A percentile compares a stretch with the other conserved stretches of the same genome.
Evolutionary conservation across 495 filamentous ascomycete genomes (phyloP).

Genomic region (Hyaloscypha hepaticicola): DNA sequence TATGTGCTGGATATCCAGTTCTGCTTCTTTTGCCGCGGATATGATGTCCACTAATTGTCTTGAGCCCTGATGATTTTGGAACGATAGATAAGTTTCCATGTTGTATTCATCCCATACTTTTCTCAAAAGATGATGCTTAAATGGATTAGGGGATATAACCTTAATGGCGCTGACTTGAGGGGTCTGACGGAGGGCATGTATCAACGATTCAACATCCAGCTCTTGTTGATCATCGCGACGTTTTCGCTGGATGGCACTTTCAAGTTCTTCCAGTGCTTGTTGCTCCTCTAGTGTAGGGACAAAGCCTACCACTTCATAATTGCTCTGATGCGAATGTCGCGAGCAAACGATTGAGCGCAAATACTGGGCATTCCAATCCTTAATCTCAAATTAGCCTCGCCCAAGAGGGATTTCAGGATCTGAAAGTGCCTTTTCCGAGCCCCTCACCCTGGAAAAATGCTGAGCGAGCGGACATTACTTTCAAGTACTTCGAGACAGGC

Average conservation of each 20-base stretch:
- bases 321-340: background rate
- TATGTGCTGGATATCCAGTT: slow-evolving; percentile 16
- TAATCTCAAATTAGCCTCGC: background rate
- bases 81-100: background rate
- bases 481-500: background rate
- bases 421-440: background rate
- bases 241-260: slow-evolving; percentile 8
- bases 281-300: slow-evolving; percentile 15
- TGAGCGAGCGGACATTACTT: background rate
- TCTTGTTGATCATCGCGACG: slow-evolving; percentile 2
- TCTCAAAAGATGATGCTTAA: slow-evolving; percentile 11
- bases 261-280: slow-evolving; percentile 17
- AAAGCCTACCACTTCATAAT: slow-evolving; percentile 11
- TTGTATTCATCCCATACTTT: slow-evolving; percentile 22
- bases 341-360: slow-evolving; percentile 15
- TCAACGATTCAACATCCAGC: background rate
- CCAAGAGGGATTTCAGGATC: background rate
- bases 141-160: slow-evolving; percentile 12
- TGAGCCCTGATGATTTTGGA: background rate
- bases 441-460: background rate
- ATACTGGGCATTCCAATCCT: slow-evolving; percentile 11
- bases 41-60: slow-evolving; percentile 11
- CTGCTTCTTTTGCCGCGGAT: slow-evolving; percentile 12
- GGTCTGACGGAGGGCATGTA: slow-evolving; percentile 3
- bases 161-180: slow-evolving; percentile 7